These are phyloP conservation scores for Eucalyptus cladocalyx DNA, from an alignment of 345 rosid species.

Conservation along the genomic window DNA sequence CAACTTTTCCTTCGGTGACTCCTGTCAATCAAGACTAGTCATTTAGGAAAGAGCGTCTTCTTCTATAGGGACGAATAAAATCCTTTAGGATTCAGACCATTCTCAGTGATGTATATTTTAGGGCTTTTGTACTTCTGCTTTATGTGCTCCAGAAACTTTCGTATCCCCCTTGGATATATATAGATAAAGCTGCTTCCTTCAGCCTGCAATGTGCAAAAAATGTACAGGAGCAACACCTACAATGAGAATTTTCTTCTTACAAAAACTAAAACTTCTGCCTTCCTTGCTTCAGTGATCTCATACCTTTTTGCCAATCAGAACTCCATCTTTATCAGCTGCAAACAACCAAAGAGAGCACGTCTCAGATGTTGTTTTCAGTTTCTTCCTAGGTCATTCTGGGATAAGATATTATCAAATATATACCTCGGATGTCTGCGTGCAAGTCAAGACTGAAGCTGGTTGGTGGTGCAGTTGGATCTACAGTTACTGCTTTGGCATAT, in stretches of 20 bases:
- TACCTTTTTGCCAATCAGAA: conserved; percentile 1
- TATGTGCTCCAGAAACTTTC: neutral
- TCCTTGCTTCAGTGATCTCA: neutral
- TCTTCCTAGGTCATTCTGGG: neutral
- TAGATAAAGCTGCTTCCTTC: neutral
- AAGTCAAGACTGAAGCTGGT: conserved; percentile 13
- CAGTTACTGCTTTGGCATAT: conserved; percentile 1
- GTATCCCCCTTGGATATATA: neutral
- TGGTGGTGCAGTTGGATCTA: neutral
- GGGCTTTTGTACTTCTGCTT: neutral
- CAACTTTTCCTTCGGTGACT: neutral
- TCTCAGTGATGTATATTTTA: conserved; percentile 1
- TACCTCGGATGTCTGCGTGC: conserved; percentile 15
- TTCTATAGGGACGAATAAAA: neutral
- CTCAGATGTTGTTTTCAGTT: neutral
- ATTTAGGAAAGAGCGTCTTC: neutral
- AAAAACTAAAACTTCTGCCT: neutral
- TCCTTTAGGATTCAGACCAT: neutral
- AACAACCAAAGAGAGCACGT: neutral
- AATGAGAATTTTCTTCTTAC: neutral
- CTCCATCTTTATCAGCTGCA: conserved; percentile 1
- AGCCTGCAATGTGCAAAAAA: neutral
- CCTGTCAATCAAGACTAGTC: neutral
- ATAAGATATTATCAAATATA: neutral
- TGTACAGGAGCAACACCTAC: neutral